Base-by-base conservation (phyloP, 371 early-diverging fungal genomes). In the Mucor saturninus region DNA sequence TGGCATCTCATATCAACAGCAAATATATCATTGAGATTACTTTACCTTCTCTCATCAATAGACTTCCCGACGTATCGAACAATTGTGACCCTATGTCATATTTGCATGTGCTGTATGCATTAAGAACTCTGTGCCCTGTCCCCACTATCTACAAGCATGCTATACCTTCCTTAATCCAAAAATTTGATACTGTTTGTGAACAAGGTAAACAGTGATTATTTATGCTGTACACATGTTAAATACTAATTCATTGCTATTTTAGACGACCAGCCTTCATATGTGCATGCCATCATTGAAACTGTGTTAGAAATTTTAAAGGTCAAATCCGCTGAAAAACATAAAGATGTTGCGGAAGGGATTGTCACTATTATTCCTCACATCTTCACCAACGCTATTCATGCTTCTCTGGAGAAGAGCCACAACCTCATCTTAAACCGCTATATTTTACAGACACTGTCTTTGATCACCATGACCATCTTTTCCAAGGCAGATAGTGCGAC, bases 281-380 rank as follows among this genome's bases (percentile, higher is more conserved):
- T 83, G 0, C 68, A 72, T 38, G 79, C 80, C 6, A 70, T 88
- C 7, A 66, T 81, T 38, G 57, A 70, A 2, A 67, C 83, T 5
- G 50, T 88, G 2, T 61, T 83, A 56, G 67, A 67, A 40, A 65
- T 86, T 11, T 54, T 87, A 9, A 64, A 77, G 21, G 56, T 67
- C 28, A 85, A 86, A 54, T 68, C 75, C 1, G 56, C 62, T 4
- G 62, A 73, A 31, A 67, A 73, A 13, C 86, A 86, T 52, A 46
- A 61, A 0, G 86, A 87, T 50, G 57, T 86, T 21, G 67, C 75
- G 4, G 67, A 74, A n/a, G 84, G 80, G 42, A 67, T 84, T 30
- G 61, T 77, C 14, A 63, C 69, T 1, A 37, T 86, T 10, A 71
- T 86, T 9, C 80, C 79, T 32, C 80, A 74, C 46, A 64, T 88